These are phyloP conservation scores for Boletus sp. DNA, from an alignment of 768 basidiomycete genomes.

Conservation along the genomic window DNA sequence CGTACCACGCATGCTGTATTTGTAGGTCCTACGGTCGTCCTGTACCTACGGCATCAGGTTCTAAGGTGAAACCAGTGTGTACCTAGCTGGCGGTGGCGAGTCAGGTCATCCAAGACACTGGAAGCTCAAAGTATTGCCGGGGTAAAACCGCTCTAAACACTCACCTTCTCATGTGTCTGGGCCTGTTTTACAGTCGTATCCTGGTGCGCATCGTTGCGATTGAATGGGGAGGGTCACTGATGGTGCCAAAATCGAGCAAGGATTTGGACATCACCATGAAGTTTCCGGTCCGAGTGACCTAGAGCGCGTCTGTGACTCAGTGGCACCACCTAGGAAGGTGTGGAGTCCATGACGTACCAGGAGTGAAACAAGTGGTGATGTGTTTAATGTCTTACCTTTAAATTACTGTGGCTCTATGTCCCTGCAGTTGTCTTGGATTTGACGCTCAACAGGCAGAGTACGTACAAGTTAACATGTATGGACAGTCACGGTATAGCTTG, in stretches of 20 bases:
- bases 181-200: neutral
- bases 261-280: neutral
- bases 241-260: neutral
- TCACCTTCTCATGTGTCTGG: neutral
- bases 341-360: neutral
- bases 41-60: neutral
- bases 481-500: neutral
- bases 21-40: conserved; percentile 8
- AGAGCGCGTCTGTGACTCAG: neutral
- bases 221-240: neutral
- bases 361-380: neutral
- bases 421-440: conserved; percentile 1
- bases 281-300: neutral
- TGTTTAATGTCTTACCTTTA: conserved; percentile 2
- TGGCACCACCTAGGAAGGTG: neutral
- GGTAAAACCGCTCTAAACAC: neutral
- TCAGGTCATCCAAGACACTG: conserved; percentile 1
- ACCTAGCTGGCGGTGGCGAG: conserved; percentile 5
- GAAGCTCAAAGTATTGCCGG: neutral
- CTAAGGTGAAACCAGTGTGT: conserved; percentile 19
- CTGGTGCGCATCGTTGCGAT: neutral
- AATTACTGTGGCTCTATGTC: neutral
- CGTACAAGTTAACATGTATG: neutral
- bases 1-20: conserved; percentile 6
- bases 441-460: neutral